Base-by-base conservation (phyloP, 257 asterid genomes). In the Primulina tabacum region DNA sequence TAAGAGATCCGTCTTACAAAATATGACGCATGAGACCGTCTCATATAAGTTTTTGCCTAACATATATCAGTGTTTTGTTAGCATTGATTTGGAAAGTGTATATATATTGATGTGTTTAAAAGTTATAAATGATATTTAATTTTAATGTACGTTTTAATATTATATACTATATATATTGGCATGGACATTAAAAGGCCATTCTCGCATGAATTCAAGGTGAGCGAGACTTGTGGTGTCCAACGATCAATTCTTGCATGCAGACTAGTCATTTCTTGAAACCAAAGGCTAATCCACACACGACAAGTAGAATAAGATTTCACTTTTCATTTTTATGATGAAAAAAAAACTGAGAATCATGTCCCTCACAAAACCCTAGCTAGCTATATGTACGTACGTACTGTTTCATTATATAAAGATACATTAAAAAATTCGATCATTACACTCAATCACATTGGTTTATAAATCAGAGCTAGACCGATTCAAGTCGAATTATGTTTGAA, bases 351-450 rank as follows among this genome's bases (percentile, higher is more conserved):
- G 40, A 58, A 50, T 62, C 29, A 43, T 55, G 32, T 69, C 34
- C 68, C 66, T 60, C 30, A 21, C 64, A 37, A 83, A 81, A 76
- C 78, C 84, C 82, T 74, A 50, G 57, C 20, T 50, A 16, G 77
- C 55, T 62, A 50, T 77, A 62, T 62, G 1, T 60, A 53, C 71
- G 1, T 60, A 53, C 71, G 30, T 28, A 28, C 7, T 55, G 11
- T 59, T 60, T 52, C 66, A 64, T 29, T 24, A 4, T 47, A 58
- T 17, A 21, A 9, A 33, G 4, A 33, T 2, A 47, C 17, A 75
- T 53, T 30, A 37, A 32, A 53, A 71, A 37, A 60, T n/a, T 29
- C 34, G 52, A 67, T 20, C 55, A 73, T 62, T 21, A 21, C 70
- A 65, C 73, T 14, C 79, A 73, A 65, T 64, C 70, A 71, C 64